Evolutionary conservation across 2,329 filamentous ascomycete genomes (phyloP).

Genomic region (Fusarium sp.): DNA sequence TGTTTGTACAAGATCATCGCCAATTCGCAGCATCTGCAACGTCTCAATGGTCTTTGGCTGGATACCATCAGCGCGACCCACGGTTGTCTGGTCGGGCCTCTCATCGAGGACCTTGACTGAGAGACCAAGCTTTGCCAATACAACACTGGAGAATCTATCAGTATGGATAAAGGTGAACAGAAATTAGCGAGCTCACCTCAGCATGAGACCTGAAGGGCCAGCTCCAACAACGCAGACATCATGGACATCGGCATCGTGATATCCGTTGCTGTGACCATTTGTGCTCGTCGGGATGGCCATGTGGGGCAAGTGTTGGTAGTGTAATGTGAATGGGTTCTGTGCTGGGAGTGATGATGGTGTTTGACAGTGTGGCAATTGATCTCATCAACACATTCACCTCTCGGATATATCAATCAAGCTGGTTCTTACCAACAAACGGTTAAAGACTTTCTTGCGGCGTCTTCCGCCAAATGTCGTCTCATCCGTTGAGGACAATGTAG

Average conservation of each 20-base stretch:
- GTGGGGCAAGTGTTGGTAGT: background rate
- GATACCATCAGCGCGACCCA: conserved; percentile 74
- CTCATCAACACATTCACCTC: background rate
- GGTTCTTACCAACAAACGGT: background rate
- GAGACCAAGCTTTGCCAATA: conserved; percentile 71
- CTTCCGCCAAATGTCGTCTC: background rate
- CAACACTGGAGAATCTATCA: conserved; percentile 39
- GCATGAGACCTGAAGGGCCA: conserved; percentile 64
- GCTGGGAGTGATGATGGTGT: background rate
- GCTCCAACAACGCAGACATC: conserved; percentile 64
- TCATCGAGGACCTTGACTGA: conserved; percentile 73
- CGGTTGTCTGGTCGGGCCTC: conserved; percentile 70
- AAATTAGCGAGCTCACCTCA: conserved; percentile 44
- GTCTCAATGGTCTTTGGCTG: conserved; percentile 84
- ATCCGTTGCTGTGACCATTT: background rate
- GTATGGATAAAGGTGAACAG: background rate
- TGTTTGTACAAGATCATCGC: conserved; percentile 70
- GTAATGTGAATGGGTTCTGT: background rate
- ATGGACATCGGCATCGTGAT: conserved; percentile 32
- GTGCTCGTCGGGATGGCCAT: background rate
- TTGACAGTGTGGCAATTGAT: background rate
- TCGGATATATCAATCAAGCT: background rate
- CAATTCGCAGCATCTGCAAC: conserved; percentile 74
- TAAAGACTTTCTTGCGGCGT: background rate
- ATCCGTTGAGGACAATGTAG: background rate